phyloP scores from a whole-genome alignment of 306 rosid genomes.

The Hylodesmum podocarpum region DNA sequence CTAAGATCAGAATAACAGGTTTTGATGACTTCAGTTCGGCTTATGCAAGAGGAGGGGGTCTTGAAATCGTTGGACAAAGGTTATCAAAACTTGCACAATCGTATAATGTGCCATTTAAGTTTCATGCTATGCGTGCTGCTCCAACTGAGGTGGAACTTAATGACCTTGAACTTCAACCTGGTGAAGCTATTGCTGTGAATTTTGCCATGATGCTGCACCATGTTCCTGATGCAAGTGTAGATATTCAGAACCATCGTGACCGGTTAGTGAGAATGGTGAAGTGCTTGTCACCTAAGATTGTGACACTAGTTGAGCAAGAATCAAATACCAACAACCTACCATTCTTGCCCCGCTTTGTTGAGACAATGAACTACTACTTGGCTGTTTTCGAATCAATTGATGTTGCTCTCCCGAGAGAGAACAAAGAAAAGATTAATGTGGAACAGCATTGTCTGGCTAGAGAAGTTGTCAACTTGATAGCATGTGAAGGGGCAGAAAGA shows the following conservation, averaged over 20 bases:
- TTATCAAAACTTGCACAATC: conserved; percentile 60
- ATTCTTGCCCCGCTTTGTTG: conserved; percentile 69
- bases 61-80: conserved; percentile 62
- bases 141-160: conserved; percentile 53
- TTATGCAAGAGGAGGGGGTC: conserved; percentile 82
- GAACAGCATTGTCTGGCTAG: conserved; percentile 94
- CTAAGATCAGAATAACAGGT: conserved; percentile 69
- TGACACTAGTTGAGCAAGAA: conserved; percentile 90
- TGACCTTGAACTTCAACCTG: conserved; percentile 56
- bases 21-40: conserved; percentile 75
- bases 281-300: conserved; percentile 77
- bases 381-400: conserved; percentile 80
- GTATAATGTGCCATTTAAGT: conserved; percentile 68
- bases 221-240: conserved; percentile 74
- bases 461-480: conserved; percentile 83
- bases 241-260: conserved; percentile 58
- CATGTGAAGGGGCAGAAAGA: conserved; percentile 86
- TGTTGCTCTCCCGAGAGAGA: conserved; percentile 62
- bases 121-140: conserved; percentile 47
- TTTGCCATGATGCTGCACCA: conserved; percentile 81
- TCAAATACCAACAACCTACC: conserved; percentile 62
- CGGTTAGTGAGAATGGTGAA: conserved; percentile 63
- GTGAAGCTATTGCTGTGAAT: conserved; percentile 81
- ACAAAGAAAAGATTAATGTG: conserved; percentile 69
- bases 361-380: conserved; percentile 61